A percentile compares a stretch with the other conserved stretches of the same genome.
These are phyloP conservation scores for Xylariales sp. DNA, from an alignment of 2,329 filamentous ascomycete genomes.

Conservation along the genomic window DNA sequence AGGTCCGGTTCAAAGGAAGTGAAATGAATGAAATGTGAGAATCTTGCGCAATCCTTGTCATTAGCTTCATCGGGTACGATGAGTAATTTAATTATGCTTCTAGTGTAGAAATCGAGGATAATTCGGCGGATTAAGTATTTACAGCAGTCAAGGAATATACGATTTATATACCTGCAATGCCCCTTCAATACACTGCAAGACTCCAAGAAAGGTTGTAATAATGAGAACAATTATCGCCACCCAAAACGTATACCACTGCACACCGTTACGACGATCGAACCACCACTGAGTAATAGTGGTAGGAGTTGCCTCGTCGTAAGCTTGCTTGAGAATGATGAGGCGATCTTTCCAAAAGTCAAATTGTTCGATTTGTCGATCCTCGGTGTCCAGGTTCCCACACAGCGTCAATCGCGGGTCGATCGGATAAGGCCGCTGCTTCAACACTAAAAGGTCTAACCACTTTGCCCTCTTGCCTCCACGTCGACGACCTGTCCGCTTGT, in stretches of 20 bases:
- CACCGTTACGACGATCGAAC: not conserved
- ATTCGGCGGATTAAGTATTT: too few relatives aligned
- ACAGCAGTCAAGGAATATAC: too few relatives aligned
- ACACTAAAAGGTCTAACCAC: too few relatives aligned
- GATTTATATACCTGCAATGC: not conserved
- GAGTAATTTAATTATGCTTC: too few relatives aligned
- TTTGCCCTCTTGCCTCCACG: too few relatives aligned
- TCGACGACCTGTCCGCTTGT: too few relatives aligned
- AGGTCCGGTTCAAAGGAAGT: too few relatives aligned
- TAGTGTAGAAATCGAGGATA: too few relatives aligned
- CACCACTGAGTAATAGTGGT: not conserved
- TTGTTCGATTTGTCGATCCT: not conserved
- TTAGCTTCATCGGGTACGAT: too few relatives aligned
- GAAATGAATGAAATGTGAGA: too few relatives aligned
- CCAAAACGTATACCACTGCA: conserved; percentile 2
- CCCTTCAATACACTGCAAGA: not conserved
- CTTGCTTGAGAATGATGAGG: not conserved
- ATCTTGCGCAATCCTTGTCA: too few relatives aligned
- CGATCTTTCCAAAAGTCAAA: conserved; percentile 2
- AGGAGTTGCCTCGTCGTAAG: not conserved
- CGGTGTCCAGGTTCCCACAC: not conserved
- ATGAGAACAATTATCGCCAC: not conserved
- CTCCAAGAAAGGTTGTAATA: not conserved
- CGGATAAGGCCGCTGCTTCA: too few relatives aligned
- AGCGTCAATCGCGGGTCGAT: not conserved